Evolutionary conservation across 2,329 filamentous ascomycete species (phyloP).

Genomic region (Neodidymelliopsis sp.): DNA sequence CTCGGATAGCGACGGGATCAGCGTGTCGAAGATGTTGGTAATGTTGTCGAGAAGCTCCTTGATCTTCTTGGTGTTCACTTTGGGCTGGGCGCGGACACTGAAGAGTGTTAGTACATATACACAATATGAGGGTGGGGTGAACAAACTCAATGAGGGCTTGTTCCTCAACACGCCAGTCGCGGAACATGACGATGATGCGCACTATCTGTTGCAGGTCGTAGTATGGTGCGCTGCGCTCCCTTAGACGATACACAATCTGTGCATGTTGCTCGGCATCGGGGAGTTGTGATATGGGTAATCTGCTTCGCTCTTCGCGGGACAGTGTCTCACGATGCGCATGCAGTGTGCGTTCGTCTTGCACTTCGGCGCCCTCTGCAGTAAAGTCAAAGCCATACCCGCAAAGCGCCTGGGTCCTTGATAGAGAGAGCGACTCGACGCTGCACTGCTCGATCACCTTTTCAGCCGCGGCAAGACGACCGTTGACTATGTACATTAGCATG

Average conservation of each 20-base stretch:
- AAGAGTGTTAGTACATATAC: constrained; percentile 8
- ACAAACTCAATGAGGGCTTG: constrained; percentile 41
- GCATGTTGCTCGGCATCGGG: constrained; percentile 31
- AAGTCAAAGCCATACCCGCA: constrained; percentile 51
- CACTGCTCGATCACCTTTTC: constrained; percentile 61
- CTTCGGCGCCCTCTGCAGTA: constrained; percentile 34
- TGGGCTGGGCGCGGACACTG: constrained; percentile 25
- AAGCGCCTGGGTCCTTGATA: constrained; percentile 50
- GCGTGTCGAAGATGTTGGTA: constrained; percentile 46
- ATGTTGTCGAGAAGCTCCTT: constrained; percentile 52
- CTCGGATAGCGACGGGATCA: constrained; percentile 39
- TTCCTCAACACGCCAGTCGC: constrained; percentile 54
- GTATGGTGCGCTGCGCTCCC: constrained; percentile 45
- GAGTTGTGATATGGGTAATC: constrained; percentile 30
- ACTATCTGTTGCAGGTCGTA: constrained; percentile 54
- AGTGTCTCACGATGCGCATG: constrained; percentile 31
- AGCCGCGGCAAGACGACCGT: constrained; percentile 63
- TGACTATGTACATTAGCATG: constrained; percentile 40
- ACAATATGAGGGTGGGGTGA: neutral
- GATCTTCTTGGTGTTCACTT: constrained; percentile 41
- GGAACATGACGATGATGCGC: constrained; percentile 52
- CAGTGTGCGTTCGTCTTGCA: constrained; percentile 35
- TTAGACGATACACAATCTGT: constrained; percentile 30
- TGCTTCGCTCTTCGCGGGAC: constrained; percentile 25
- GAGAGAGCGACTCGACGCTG: constrained; percentile 56